phyloP scores from a whole-genome alignment of 106 monocot genomes.

The Allium cepa region DNA sequence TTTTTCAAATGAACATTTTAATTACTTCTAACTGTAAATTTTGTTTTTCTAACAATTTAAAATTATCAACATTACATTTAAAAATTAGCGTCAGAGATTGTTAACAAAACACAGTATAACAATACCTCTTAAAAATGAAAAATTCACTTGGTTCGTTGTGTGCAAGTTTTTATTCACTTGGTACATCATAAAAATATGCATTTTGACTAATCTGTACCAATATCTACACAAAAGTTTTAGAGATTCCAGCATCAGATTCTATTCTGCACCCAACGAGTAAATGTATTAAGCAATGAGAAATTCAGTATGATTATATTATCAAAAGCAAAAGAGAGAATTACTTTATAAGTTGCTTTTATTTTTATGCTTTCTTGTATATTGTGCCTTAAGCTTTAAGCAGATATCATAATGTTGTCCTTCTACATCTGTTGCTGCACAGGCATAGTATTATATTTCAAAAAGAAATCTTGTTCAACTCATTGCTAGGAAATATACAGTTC shows the following conservation, averaged over 20 bases:
- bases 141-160: not conserved
- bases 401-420: too few relatives aligned
- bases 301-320: too few relatives aligned
- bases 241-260: too few relatives aligned
- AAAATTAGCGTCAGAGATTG: not conserved
- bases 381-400: too few relatives aligned
- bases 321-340: too few relatives aligned
- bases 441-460: not conserved
- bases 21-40: not conserved
- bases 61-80: not conserved
- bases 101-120: not conserved
- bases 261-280: too few relatives aligned
- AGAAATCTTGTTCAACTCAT: not conserved
- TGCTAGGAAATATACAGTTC: not conserved
- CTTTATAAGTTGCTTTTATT: too few relatives aligned
- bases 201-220: not conserved
- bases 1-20: not conserved
- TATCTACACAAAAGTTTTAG: too few relatives aligned
- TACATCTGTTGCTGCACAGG: not conserved
- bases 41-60: not conserved
- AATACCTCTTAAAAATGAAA: not conserved
- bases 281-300: too few relatives aligned
- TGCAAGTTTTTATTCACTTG: not conserved
- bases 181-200: not conserved
- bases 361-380: too few relatives aligned